phyloP scores from a whole-genome alignment of 139 green algal genomes.

The Chlorella vulgaris region DNA sequence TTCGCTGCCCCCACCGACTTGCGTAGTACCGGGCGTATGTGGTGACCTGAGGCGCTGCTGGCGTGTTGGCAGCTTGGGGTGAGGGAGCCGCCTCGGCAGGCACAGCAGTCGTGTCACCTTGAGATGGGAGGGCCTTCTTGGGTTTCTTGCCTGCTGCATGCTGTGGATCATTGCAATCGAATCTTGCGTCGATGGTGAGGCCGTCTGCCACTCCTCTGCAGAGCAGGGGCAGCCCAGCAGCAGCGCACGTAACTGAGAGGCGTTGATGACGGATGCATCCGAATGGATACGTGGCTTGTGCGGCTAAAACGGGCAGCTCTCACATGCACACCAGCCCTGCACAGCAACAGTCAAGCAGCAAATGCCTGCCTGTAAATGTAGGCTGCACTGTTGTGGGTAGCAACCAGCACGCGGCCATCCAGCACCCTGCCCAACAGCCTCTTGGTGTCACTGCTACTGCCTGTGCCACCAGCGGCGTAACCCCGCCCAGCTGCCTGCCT shows the following conservation, averaged over 20 bases:
- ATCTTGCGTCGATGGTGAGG: conserved; percentile 11
- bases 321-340: no score
- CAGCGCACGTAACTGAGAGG: not conserved
- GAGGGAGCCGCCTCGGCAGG: not conserved
- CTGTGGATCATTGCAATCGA: not conserved
- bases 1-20: conserved; percentile 19
- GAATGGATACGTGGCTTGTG: no score
- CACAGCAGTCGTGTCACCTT: not conserved
- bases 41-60: not conserved
- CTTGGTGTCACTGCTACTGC: not conserved
- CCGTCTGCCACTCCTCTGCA: conserved; percentile 1
- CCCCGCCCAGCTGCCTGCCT: not conserved
- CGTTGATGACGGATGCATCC: no score
- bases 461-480: no score
- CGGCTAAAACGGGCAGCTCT: not conserved
- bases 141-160: not conserved
- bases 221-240: not conserved
- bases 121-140: not conserved
- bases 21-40: conserved; percentile 38
- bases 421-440: not conserved
- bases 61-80: not conserved
- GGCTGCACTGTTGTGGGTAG: conserved; percentile 25
- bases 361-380: conserved; percentile 23
- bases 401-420: conserved; percentile 16
- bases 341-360: not conserved